Evolutionary conservation across 495 filamentous ascomycete genomes (phyloP), one percentile per base, ranked within the genome.

Genomic region (Oidiodendron maius): DNA sequence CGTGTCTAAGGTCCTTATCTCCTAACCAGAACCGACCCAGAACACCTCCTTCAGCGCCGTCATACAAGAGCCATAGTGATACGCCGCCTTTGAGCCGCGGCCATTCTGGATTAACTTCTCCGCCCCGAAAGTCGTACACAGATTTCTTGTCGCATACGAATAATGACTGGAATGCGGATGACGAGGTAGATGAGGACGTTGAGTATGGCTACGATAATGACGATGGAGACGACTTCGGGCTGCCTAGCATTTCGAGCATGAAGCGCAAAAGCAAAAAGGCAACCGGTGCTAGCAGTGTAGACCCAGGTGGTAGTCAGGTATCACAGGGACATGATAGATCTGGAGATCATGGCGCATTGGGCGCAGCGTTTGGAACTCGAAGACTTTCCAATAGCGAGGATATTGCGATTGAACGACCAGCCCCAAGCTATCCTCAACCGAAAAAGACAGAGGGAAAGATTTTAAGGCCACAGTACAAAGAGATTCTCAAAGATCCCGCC

Each of bases 401-500:
- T 61, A 95, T 96, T 62, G 87, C 89, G 15, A 86, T 91, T 61
- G 89, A 94, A 70, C 76, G 90, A 47, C 86, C 85, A n/a, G 69
- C 84, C n/a, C 83, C 89, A 8, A 79, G 78, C 48, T 98, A 97
- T 63, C 93, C 93, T 5, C 82, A 80, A 49, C 77, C 91, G 8
- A 89, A 89, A 59, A 91, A 87, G 63, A 81, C 71, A 51, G 91
- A 96, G 59, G 91, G 86, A 6, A 97, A 98, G 66, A 96, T 96
- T 34, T 72, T 98, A 13, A 82, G 94, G 30, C 93, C 94, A 39
- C 93, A 98, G 64, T 97, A 96, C 59, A 96, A 97, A 65, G 94
- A 96, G 38, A 90, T 98, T 3, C 65, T 98, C 11, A 83, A 83
- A 69, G 93, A 98, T 71, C 93, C 93, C 25, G 94, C 89, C 40